Evolutionary conservation across 2,329 filamentous ascomycete species (phyloP).

Genomic region (Colletotrichum camelliae): DNA sequence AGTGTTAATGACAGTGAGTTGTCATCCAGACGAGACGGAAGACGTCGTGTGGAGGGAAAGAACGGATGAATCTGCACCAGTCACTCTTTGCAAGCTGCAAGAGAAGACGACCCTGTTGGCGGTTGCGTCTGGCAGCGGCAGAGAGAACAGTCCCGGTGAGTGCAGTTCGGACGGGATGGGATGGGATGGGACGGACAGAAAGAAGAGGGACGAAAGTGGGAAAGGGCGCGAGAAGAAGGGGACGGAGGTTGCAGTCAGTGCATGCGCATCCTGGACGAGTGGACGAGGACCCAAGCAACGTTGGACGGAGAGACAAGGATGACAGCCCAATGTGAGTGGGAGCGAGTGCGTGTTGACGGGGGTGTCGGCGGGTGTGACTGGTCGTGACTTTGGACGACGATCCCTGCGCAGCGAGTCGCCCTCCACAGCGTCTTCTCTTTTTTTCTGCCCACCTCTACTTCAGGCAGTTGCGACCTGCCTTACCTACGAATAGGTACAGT

Average conservation of each 20-base stretch:
- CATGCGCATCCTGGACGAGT: not conserved
- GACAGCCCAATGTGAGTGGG: not conserved
- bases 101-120: not conserved
- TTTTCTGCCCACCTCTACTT: not conserved
- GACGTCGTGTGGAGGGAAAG: conserved; percentile 12
- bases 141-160: conserved; percentile 9
- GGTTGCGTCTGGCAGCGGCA: not conserved
- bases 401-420: not conserved
- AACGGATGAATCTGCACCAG: conserved; percentile 24
- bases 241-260: conserved; percentile 11
- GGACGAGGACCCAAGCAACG: not conserved
- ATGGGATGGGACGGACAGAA: conserved; percentile 1
- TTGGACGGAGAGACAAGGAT: conserved; percentile 1
- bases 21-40: conserved; percentile 3
- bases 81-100: conserved; percentile 5
- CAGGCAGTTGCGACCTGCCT: not conserved
- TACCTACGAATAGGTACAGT: not conserved
- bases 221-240: conserved; percentile 15
- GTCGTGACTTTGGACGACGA: not conserved
- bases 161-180: conserved; percentile 16
- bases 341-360: not conserved
- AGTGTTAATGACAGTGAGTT: not conserved
- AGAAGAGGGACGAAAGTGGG: conserved; percentile 9
- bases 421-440: not conserved
- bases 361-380: not conserved